Evolutionary conservation across 805 yeast species (phyloP).

Genomic region (Grigorovia yakushimaensis): DNA sequence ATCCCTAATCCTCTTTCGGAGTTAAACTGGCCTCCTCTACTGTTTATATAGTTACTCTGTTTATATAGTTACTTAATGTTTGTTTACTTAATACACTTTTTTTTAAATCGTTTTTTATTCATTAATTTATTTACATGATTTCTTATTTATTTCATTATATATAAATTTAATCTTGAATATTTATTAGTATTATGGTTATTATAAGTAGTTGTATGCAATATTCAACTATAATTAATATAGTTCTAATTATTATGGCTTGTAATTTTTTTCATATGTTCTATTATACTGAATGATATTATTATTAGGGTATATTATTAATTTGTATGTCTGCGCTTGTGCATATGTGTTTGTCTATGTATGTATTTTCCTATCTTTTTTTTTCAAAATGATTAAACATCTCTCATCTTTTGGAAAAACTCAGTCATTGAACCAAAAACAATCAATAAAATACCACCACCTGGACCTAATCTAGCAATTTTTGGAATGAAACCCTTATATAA

Average conservation of each 20-base stretch:
- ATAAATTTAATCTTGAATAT: neutral
- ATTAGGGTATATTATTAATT: too few relatives aligned
- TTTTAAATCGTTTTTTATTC: neutral
- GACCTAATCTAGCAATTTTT: conserved; percentile 93
- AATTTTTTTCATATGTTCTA: neutral
- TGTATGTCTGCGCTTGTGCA: too few relatives aligned
- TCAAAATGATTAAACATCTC: conserved; percentile 1
- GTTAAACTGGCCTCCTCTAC: too few relatives aligned
- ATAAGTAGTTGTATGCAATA: conserved; percentile 1
- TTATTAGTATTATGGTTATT: neutral
- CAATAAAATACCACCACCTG: conserved; percentile 97
- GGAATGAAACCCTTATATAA: conserved; percentile 95
- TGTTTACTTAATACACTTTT: neutral
- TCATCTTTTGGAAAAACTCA: conserved; percentile 71
- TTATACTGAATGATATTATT: neutral
- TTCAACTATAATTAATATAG: too few relatives aligned
- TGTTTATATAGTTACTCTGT: too few relatives aligned
- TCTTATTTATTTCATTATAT: neutral
- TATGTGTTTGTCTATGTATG: neutral
- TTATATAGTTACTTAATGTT: too few relatives aligned
- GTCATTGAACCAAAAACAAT: conserved; percentile 93
- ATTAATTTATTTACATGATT: neutral
- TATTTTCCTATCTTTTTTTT: conserved; percentile 6
- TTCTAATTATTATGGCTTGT: neutral
- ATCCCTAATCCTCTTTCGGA: too few relatives aligned